Percentiles rank a stretch among this genome's conserved stretches.
phyloP scores from a whole-genome alignment of 331 rosid species.

The Quercus tomentella region DNA sequence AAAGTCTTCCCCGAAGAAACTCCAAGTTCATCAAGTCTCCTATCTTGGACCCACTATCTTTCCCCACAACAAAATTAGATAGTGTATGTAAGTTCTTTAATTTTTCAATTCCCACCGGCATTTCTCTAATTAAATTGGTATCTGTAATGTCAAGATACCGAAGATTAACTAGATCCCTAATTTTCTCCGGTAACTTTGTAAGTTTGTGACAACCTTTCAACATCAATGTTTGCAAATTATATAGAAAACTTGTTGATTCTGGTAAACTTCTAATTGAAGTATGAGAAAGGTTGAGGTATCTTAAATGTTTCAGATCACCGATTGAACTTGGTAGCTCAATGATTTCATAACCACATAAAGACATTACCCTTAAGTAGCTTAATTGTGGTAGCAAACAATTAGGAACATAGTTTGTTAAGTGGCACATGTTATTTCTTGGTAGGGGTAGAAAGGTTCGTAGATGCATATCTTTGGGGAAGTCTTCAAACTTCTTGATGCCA shows the following conservation, averaged over 20 bases:
- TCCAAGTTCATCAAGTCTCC: background rate
- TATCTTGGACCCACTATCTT: background rate
- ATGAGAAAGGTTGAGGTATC: background rate
- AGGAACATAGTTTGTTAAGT: background rate
- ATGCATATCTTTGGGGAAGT: background rate
- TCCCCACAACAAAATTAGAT: constrained; percentile 5
- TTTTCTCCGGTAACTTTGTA: too few relatives aligned
- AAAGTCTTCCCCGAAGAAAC: constrained; percentile 6
- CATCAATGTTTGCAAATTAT: background rate
- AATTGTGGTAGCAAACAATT: background rate
- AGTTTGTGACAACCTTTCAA: too few relatives aligned
- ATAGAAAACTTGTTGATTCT: background rate
- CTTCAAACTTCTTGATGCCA: background rate
- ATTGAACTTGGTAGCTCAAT: background rate
- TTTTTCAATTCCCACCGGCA: background rate
- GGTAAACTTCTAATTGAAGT: background rate
- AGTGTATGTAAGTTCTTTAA: background rate
- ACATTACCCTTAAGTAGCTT: constrained; percentile 5
- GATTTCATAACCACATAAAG: background rate
- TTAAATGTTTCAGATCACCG: background rate
- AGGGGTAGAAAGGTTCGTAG: constrained; percentile 13
- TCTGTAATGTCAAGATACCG: too few relatives aligned
- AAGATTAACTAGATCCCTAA: too few relatives aligned
- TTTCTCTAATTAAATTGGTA: background rate
- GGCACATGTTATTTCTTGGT: background rate